Evolutionary conservation across 1,284 basidiomycete genomes (phyloP).

Genomic region (Filobasidium uniguttulatum): DNA sequence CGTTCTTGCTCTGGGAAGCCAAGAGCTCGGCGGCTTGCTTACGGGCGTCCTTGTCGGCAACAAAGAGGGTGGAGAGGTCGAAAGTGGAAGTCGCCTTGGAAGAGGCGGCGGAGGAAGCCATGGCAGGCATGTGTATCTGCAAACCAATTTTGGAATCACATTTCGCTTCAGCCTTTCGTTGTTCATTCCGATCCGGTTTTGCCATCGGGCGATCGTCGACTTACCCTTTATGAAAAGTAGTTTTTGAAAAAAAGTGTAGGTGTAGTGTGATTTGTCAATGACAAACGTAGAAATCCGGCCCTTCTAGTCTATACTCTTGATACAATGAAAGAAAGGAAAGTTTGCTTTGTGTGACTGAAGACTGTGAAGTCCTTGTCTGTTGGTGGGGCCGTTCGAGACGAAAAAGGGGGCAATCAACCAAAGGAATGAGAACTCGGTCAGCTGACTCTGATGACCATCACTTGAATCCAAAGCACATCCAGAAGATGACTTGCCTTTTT

Average conservation of each 20-base stretch:
- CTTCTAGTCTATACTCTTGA: background rate
- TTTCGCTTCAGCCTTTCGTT: too few relatives aligned
- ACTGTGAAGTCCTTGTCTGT: background rate
- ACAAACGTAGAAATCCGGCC: background rate
- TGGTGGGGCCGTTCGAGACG: background rate
- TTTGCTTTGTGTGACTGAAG: background rate
- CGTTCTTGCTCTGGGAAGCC: constrained; percentile 61
- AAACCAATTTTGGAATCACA: background rate
- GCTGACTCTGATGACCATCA: too few relatives aligned
- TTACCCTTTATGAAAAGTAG: background rate
- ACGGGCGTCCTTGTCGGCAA: constrained; percentile 43
- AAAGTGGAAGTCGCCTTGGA: constrained; percentile 20
- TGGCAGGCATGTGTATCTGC: constrained; percentile 9
- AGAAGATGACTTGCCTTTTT: background rate
- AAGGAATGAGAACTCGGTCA: too few relatives aligned
- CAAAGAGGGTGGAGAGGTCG: constrained; percentile 36
- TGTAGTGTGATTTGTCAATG: background rate
- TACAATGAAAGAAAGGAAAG: too few relatives aligned
- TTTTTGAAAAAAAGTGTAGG: background rate
- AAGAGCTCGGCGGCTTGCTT: constrained; percentile 56
- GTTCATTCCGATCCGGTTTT: too few relatives aligned
- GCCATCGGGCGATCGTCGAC: too few relatives aligned
- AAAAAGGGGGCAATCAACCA: background rate
- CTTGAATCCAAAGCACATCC: too few relatives aligned
- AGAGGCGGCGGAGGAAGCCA: constrained; percentile 11